Base-by-base conservation (phyloP, 2,329 filamentous ascomycete species). In the Fusarium redolens region DNA sequence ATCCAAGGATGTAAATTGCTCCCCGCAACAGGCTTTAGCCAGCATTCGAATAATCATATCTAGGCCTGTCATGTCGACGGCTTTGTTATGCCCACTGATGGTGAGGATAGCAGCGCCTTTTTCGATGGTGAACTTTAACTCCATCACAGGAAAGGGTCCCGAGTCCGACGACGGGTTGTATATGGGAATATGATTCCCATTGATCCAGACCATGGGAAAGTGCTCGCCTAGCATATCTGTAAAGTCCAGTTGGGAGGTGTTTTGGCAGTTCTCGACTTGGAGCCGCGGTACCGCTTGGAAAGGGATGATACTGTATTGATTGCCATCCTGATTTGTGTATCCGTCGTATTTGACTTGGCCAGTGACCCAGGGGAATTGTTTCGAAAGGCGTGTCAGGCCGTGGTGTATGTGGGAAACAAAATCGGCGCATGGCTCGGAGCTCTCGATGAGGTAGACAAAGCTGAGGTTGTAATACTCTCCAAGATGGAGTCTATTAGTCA, bases 401-500 rank as follows among this genome's bases (percentile, higher is more conserved):
- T 15, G 4, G 9, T 20, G 17, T 15, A 52, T 15, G 3, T 9
- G 12, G 17, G n/a, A 20, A 52, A 52, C 4, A 37, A 52, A 37
- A 4, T 7, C 1, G n/a, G 4, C 10, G 20, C 4, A 31, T 18
- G 15, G 2, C 12, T 5, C 2, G 11, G 13, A 4, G 50, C 13
- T 3, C 5, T 20, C 20, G 33, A 3, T 2, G 18, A 3, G 13
- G 33, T 20, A 52, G 22, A 38, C 22, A 20, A 52, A 28, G 33
- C 33, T 28, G 22, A 52, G 50, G 33, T 28, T 52, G 31, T n/a
- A 15, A 52, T 52, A 38, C 13, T 52, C 22, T 38, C 50, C 50
- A 10, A 28, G 22, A 37, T 38, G 12, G 33, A 38, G 13, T 28
- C 33, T 28, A 7, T 52, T 17, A 7, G 50, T 52, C 13, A 38